Evolutionary conservation across 2,329 filamentous ascomycete genomes (phyloP), one percentile per base, ranked within the genome.

Genomic region (Hypoxylon rubiginosum): DNA sequence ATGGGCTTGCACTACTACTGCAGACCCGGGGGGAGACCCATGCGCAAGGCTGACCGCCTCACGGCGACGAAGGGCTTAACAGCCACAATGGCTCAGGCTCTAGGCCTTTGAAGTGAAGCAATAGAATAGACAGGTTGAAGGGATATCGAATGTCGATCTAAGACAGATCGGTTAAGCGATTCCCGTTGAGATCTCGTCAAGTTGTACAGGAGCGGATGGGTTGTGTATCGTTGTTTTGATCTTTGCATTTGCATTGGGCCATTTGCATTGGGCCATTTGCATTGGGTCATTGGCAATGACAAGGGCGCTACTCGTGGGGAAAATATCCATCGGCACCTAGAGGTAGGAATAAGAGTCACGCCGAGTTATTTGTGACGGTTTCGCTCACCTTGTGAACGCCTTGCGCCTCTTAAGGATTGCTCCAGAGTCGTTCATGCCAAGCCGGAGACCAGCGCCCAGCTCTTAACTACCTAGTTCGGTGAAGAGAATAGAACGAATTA

Each of bases 331-430:
- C 17, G 24, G 28, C n/a, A 17, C 54, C 21, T 21, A 39, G 13
- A 36, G 49, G 26, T 54, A 61, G 51, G 62, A 68, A 58, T 68
- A 61, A 55, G 62, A 68, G 62, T 68, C 62, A 66, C 36, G 52
- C 58, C 51, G 48, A 46, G 30, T 6, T 17, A 24, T 24, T 43
- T 45, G 43, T 55, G 62, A 30, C 43, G 32, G 30, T 34, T 36
- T 28, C 17, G 19, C 46, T 54, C 46, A 65, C 43, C 54, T 52
- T 61, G 52, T 54, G 60, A 54, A 43, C 32, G 39, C 53, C 50
- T 63, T 69, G 60, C 63, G 66, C 66, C 63, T 45, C 66, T 55
- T 51, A 32, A 43, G 59, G 61, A 54, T 68, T 48, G 55, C 58
- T 59, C 58, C 53, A 60, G 48, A 30, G 36, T 55, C 32, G 48